Conservation (phyloP, 78 protist species). For the Dictyostelium brefeldianum region DNA sequence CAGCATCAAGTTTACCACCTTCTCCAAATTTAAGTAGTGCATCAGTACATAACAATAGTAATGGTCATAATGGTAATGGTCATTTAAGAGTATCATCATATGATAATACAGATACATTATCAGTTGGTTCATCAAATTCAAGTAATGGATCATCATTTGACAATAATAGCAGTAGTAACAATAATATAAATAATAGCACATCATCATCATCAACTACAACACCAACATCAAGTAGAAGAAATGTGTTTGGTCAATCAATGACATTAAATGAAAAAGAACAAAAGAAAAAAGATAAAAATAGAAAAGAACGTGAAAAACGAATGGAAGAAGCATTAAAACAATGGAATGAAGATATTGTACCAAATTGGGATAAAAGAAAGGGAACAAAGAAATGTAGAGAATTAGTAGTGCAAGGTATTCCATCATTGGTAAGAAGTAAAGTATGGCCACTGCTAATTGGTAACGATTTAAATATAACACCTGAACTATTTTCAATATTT, state of each 20-base stretch:
- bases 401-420: constrained; percentile 82
- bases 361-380: constrained; percentile 71
- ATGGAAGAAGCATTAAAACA: constrained; percentile 56
- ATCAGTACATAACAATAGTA: neutral
- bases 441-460: constrained; percentile 89
- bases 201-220: neutral
- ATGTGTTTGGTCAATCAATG: neutral
- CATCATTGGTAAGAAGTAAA: constrained; percentile 79
- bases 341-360: constrained; percentile 68
- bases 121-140: constrained; percentile 10
- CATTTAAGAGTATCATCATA: constrained; percentile 32
- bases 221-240: constrained; percentile 25
- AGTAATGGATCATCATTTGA: neutral
- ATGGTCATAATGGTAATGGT: neutral
- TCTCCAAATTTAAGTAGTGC: constrained; percentile 1
- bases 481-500: constrained; percentile 87
- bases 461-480: constrained; percentile 87
- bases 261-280: constrained; percentile 37
- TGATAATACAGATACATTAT: constrained; percentile 8
- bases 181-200: neutral
- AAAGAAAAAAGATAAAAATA: constrained; percentile 68
- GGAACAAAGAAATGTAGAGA: constrained; percentile 64
- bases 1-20: neutral
- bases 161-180: neutral
- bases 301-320: constrained; percentile 67